Evolutionary conservation across 768 basidiomycete genomes (phyloP).

Genomic region (Lactifluus pinguis): DNA sequence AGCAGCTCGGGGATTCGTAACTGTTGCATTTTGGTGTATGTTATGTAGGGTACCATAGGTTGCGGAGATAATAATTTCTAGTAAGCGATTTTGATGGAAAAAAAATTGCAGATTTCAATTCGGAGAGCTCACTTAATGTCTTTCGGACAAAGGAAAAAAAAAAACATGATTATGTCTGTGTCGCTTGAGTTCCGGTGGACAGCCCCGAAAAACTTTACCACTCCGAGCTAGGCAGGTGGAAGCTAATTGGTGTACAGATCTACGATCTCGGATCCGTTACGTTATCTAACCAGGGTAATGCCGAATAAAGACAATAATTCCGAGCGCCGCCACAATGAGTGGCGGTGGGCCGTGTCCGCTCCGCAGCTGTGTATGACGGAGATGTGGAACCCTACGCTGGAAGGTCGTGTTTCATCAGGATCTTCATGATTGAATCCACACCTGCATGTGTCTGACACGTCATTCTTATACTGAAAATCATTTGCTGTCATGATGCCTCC

Average conservation of each 20-base stretch:
- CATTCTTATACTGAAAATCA: neutral
- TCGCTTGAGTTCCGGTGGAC: constrained; percentile 5
- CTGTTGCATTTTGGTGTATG: neutral
- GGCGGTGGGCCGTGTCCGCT: neutral
- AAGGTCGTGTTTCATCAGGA: constrained; percentile 4
- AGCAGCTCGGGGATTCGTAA: neutral
- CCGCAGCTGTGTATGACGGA: neutral
- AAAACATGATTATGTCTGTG: neutral
- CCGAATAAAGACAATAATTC: constrained; percentile 5
- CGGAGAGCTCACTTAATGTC: neutral
- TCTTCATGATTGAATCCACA: neutral
- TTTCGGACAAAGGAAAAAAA: neutral
- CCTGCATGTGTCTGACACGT: neutral
- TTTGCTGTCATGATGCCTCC: neutral
- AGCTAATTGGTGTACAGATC: neutral
- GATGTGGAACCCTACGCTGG: neutral
- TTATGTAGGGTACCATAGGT: neutral
- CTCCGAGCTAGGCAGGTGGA: neutral
- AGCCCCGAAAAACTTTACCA: constrained; percentile 10
- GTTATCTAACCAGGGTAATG: neutral
- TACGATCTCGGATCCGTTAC: neutral
- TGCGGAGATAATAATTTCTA: neutral
- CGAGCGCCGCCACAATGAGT: neutral
- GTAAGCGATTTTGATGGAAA: neutral
- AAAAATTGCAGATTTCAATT: neutral